A percentile compares a stretch with the other conserved stretches of the same genome.
Evolutionary conservation across 192 early-diverging fungal species (phyloP).

Genomic region (Endogone sp.): DNA sequence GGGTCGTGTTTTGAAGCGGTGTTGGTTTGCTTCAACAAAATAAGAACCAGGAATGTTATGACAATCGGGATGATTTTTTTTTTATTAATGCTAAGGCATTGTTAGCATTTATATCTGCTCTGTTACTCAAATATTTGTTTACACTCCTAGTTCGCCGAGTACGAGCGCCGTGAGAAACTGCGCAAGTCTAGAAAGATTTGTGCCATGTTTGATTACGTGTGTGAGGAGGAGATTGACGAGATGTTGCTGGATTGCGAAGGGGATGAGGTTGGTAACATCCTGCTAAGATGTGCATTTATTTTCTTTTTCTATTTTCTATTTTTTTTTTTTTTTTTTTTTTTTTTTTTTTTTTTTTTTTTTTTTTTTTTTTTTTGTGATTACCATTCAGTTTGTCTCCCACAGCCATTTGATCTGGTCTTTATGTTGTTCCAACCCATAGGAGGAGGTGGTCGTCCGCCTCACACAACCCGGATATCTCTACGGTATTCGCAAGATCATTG

Average conservation of each 20-base stretch:
- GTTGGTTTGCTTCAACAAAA: background rate
- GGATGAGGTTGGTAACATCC: constrained; percentile 65
- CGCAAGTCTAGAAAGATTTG: constrained; percentile 79
- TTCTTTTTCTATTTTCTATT: too few species aligned
- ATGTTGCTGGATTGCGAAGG: constrained; percentile 74
- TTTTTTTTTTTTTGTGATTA: too few species aligned
- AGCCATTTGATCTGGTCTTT: too few species aligned
- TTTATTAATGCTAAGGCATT: background rate
- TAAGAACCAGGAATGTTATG: too few species aligned
- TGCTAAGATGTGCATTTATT: too few species aligned
- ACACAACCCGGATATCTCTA: constrained; percentile 71
- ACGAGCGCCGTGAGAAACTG: constrained; percentile 73
- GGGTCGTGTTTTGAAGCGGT: background rate
- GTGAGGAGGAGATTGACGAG: constrained; percentile 80
- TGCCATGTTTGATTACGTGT: constrained; percentile 72
- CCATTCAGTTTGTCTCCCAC: too few species aligned
- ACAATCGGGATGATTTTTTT: background rate
- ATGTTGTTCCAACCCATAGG: constrained; percentile 32
- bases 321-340: too few species aligned
- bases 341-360: background rate
- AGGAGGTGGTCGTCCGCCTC: constrained; percentile 84
- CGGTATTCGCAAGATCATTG: constrained; percentile 66
- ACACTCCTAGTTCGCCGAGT: constrained; percentile 69
- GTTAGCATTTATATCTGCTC: background rate
- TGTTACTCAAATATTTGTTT: background rate